Evolutionary conservation across 208 protist species (phyloP), one percentile per base, ranked within the genome.

Genomic region (Crithidia mellificae): DNA sequence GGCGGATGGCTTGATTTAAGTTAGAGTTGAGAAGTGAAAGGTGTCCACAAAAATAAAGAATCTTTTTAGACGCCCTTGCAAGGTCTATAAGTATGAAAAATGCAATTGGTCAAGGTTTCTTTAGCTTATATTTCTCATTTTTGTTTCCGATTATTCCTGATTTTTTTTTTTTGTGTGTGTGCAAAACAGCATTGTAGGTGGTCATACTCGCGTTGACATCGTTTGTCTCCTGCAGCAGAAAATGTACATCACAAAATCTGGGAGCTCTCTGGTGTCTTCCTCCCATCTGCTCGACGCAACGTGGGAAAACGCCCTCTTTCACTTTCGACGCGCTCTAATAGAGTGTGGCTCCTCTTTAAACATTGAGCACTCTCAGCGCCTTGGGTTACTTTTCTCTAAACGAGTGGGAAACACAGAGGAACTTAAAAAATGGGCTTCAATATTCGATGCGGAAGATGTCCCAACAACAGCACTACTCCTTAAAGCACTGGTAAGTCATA

Each of bases 401-500:
- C 63, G 68, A 38, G 62, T 56, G 24, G 82, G 77, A 15, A 46
- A 68, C 47, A 55, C 61, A 25, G 39, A 55, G 19, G 75, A 91
- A 32, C 46, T 91, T 3, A 70, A 77, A 46, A 67, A 58, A 14
- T 91, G 85, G 85, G 75, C 78, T 32, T 80, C 72, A 7, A 49
- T 91, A 44, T 87, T 91, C 59, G 69, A 77, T 19, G 82, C 74
- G 36, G 85, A 91, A 27, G 73, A 74, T 25, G 63, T 91, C 5
- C 82, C 85, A 3, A 67, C 82, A 14, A 84, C 73, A 27, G 50
- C 82, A 12, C 68, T 91, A 24, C 68, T 91, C 68, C 72, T 91
- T 17, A 85, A 88, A 56, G 85, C 85, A 2, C 71, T 91, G 32
- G 77, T 91, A 38, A 75, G 63, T 22, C 85, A 88, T 53, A 66